Percentiles rank a stretch among this genome's conserved stretches.
These are phyloP conservation scores for Pecoramyces ruminantium DNA, from an alignment of 192 early-diverging fungal genomes.

Conservation along the genomic window DNA sequence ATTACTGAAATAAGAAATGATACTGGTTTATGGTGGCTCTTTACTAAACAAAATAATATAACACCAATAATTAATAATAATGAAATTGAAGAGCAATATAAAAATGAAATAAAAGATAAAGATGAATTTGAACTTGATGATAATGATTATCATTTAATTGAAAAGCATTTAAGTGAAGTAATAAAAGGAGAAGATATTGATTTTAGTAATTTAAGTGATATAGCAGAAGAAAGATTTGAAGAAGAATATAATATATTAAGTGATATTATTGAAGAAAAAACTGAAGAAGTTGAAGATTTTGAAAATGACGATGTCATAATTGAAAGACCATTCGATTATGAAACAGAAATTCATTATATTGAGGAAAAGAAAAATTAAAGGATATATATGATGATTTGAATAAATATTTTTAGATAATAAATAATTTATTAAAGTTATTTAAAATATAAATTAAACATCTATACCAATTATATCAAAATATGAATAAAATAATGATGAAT, in stretches of 20 bases:
- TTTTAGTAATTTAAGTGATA: not conserved
- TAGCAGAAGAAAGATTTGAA: not conserved
- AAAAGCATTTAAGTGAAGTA: not conserved
- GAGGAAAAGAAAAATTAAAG: no score
- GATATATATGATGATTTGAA: no score
- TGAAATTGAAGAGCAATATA: not conserved
- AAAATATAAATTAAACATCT: no score
- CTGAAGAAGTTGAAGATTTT: not conserved
- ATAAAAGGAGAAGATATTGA: not conserved
- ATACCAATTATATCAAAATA: no score
- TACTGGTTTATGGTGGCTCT: no score
- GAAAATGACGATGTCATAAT: not conserved
- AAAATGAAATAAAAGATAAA: not conserved
- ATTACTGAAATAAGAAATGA: no score
- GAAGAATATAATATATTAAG: not conserved
- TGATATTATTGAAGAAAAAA: not conserved
- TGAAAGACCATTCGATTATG: not conserved
- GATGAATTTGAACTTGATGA: not conserved
- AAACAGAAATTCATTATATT: not conserved
- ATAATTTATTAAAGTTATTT: no score
- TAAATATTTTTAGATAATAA: no score
- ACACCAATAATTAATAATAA: not conserved
- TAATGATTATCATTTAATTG: not conserved
- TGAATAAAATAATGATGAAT: no score
- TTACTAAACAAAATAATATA: no score